Evolutionary conservation across 2,329 filamentous ascomycete genomes (phyloP), one percentile per base, ranked within the genome.

Genomic region (Penicillium sp.): DNA sequence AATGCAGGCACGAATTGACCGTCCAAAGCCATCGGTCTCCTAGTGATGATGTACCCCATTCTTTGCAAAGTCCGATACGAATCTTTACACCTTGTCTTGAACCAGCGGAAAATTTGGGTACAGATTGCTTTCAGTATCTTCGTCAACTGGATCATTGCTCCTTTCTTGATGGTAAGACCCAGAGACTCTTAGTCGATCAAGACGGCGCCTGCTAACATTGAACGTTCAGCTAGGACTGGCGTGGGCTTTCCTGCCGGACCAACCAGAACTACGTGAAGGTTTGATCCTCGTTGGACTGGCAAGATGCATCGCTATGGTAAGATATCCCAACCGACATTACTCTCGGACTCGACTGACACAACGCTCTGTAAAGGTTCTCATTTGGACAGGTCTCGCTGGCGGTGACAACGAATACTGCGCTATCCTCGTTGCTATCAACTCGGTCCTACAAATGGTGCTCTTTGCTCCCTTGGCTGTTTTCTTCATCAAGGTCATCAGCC

Each of bases 21-120:
- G 14, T 10, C 10, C 34, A 5, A 42, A 91, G 91, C 92, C 0
- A 79, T 96, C 51, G 92, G 92, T 0, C 79, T 96, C 0, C 82
- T 96, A 0, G 88, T 96, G 41, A 96, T 96, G 91, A 96, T 96
- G 91, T 96, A 95, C 69, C 92, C 92, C 0, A 96, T 96, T 59
- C 80, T 96, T 0, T 96, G 91, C 83, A 95, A 95, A 75, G 89
- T 96, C 7, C 86, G 86, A 41, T 96, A 87, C 74, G 91, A 96
- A 73, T 84, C 85, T 0, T 77, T 96, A 11, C 90, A 92, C 73
- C 78, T 84, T 7, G 79, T 92, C 3, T 83, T 95, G 59, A 72
- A 78, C 2, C 79, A 86, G 1, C 81, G 81, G 1, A 79, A 80
- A 0, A 79, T 96, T 2, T 96, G 91, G 91, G 84, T 86, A 50